Base-by-base conservation (phyloP, 1,284 basidiomycete species). In the Pseudozyma flocculosa region DNA sequence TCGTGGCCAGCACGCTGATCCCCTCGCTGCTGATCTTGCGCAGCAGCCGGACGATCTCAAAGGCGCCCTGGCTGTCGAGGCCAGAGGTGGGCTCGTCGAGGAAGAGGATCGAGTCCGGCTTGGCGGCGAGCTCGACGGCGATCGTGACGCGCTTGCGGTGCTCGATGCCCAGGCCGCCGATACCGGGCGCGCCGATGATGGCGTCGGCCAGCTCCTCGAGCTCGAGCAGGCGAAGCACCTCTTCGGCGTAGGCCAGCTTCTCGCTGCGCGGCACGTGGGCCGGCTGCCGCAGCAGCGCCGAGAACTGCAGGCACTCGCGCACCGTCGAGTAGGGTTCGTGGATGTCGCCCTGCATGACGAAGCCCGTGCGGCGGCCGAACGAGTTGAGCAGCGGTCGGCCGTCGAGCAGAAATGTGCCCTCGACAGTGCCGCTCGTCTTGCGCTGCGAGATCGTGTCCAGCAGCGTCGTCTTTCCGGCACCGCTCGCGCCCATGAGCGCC, bases 1-100 rank as follows among this genome's bases (percentile, higher is more conserved):
- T 79, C 1, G 79, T 72, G 62, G 69, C 72, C 5, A 73, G 55
- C 23, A 73, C 71, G 18, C 90, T 89, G 78, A 92, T 90, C 3
- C 92, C 92, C 55, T 85, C 86, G 59, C 88, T 84, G 11, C 91
- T 88, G n/a, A 93, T 83, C 57, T 87, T 85, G 24, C 87, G 83
- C 45, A 93, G 81, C 73, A 93, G 87, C 2, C 83, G 82, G 45
- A 90, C 82, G 68, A 94, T 90, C 15, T 87, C 87, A 87, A 88
- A 92, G 0, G 92, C 90, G 44, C 86, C 88, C 75, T 92, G 90
- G 2, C 89, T 90, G 75, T 93, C 91, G 24, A 94, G 81, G 40
- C 92, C 90, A 13, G 88, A 89, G 0, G 88, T 90, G 40, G 63
- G 79, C 53, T 73, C 72, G 61, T 68, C 75, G 40, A 72, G 55